Evolutionary conservation across 2,329 filamentous ascomycete genomes (phyloP), one percentile per base, ranked within the genome.

Genomic region (Ceratocystis albifundus): DNA sequence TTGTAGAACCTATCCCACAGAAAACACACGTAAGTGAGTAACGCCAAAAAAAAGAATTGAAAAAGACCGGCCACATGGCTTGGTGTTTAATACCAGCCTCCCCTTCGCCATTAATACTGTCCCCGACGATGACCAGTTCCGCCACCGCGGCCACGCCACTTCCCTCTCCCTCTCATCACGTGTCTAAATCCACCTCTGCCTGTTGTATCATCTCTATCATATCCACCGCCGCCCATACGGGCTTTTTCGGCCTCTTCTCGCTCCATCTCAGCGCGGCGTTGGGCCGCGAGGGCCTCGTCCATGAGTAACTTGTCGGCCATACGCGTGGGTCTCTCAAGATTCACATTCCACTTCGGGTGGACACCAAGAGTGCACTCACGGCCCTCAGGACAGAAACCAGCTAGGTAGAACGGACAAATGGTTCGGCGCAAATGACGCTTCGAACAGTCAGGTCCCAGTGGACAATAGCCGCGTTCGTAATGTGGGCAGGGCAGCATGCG

Each of bases 381-480:
- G 1, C 75, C 93, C 66, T 96, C 88, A 0, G 94, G 94, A 74
- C 94, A 99, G 78, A 99, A 99, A 1, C 94, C 94, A 6, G 90
- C 90, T 17, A 97, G 79, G 74, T 96, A 99, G 74, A 88, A 96
- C 1, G 80, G 80, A 74, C 94, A 99, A 5, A 96, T 75, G 70
- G 83, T 86, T 69, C 89, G 86, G 68, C 91, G 84, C 66, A 96
- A 87, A 76, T 99, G 94, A 71, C 92, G 89, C 77, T 96, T 91
- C 28, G 88, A 85, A 76, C 94, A 99, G 68, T 84, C 78, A 0
- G 92, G 91, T 0, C 94, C 94, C 8, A 97, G 82, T 20, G 90
- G 90, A 72, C 94, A 99, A 79, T 97, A 97, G 1, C 94, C 94
- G 71, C 88, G 86, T 69, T 96, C 91, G 79, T 96, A 99, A 76